A percentile compares a stretch with the other conserved stretches of the same genome.
Evolutionary conservation across 2,329 filamentous ascomycete species (phyloP).

Genomic region (Colletotrichum sp.): DNA sequence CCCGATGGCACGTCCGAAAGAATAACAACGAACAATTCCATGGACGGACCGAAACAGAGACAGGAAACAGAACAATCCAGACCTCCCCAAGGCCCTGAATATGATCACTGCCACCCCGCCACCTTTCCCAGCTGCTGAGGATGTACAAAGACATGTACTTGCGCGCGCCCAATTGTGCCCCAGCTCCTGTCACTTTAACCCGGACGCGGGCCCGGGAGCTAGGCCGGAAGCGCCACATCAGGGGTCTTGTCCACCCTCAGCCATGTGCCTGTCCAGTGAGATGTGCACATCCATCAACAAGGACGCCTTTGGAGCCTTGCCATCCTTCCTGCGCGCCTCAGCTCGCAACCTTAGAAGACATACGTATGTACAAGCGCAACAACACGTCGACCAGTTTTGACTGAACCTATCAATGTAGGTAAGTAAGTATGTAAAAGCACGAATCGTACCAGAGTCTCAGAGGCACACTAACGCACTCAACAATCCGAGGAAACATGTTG

Average conservation of each 20-base stretch:
- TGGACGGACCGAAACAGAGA: not conserved
- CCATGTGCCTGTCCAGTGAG: not conserved
- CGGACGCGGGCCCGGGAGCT: not conserved
- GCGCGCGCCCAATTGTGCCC: not conserved
- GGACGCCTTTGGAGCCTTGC: not conserved
- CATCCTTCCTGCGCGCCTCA: not conserved
- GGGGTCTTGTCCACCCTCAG: not conserved
- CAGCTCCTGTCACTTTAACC: not conserved
- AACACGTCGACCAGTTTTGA: not conserved
- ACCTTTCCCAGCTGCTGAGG: not conserved
- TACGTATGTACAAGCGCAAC: not conserved
- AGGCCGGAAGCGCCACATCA: not conserved
- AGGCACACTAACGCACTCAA: not conserved
- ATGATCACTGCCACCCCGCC: not conserved
- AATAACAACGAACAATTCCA: not conserved
- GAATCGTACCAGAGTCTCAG: not conserved
- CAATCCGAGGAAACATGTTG: not conserved
- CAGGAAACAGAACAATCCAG: not conserved
- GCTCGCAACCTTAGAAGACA: not conserved
- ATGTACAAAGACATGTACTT: not conserved
- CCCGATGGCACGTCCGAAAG: not conserved
- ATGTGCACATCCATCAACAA: not conserved
- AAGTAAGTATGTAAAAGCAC: not conserved
- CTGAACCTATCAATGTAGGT: not conserved
- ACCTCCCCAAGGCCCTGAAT: not conserved